A percentile compares a stretch with the other conserved stretches of the same genome.
Conservation (phyloP, 2,329 filamentous ascomycete genomes). For the Nothopassalora personata region DNA sequence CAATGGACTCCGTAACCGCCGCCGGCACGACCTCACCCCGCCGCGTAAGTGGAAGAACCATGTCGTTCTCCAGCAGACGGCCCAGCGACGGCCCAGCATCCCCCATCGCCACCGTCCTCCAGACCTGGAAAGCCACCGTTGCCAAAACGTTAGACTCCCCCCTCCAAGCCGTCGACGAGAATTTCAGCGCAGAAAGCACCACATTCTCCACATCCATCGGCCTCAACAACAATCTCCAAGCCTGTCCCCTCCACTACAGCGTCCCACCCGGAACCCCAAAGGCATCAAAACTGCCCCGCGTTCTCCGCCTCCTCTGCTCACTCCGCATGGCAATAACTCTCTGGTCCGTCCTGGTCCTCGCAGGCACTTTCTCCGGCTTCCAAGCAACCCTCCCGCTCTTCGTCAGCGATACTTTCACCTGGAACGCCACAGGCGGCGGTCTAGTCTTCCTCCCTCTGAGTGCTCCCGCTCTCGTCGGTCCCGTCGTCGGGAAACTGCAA, state of each 20-base stretch:
- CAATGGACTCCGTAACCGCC: neutral
- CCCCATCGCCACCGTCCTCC: neutral
- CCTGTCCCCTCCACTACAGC: neutral
- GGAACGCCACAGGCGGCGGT: conserved; percentile 17
- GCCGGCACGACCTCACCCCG: neutral
- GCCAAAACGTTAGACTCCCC: neutral
- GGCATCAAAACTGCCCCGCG: conserved; percentile 6
- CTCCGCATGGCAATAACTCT: conserved; percentile 17
- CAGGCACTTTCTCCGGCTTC: conserved; percentile 18
- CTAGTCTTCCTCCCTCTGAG: conserved; percentile 25
- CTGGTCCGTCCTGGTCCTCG: conserved; percentile 20
- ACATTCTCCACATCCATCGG: neutral
- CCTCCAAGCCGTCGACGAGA: neutral
- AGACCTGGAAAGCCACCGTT: neutral
- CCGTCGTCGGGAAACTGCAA: conserved; percentile 16
- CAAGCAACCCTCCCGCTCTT: conserved; percentile 20
- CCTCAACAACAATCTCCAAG: neutral
- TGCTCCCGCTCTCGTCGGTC: conserved; percentile 20
- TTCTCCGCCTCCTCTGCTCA: conserved; percentile 18
- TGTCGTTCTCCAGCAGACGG: neutral
- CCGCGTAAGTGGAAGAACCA: neutral
- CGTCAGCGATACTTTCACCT: conserved; percentile 17
- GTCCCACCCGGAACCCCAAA: neutral
- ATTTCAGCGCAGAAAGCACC: neutral
- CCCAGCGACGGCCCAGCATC: neutral